phyloP scores from a whole-genome alignment of 495 filamentous ascomycete species.

The Aspergillus ellipticus region DNA sequence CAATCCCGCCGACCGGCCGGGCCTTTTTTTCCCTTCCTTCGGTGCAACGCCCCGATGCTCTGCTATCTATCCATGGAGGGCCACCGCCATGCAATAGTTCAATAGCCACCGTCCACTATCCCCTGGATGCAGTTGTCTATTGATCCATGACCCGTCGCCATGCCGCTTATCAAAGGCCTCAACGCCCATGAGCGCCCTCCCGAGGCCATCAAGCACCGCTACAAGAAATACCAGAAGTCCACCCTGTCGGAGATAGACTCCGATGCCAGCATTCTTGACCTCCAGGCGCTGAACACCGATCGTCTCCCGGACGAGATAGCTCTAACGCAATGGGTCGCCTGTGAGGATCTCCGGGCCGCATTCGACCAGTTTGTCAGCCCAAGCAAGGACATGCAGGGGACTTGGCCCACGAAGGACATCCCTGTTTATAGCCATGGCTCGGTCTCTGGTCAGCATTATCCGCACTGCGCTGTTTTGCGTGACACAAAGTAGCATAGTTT shows the following conservation, averaged over 20 bases:
- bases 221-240: slow-evolving; percentile 60
- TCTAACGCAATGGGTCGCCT: slow-evolving; percentile 28
- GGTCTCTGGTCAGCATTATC: slow-evolving; percentile 35
- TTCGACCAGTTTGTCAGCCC: slow-evolving; percentile 32
- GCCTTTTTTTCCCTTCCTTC: too few relatives aligned
- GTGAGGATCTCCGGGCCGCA: slow-evolving; percentile 29
- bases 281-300: slow-evolving; percentile 32
- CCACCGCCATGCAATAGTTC: background rate
- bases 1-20: too few relatives aligned
- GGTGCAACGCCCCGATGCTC: too few relatives aligned
- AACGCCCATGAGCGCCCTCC: slow-evolving; percentile 71
- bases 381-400: slow-evolving; percentile 21
- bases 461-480: background rate
- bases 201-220: slow-evolving; percentile 55
- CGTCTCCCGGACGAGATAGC: slow-evolving; percentile 25
- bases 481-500: slow-evolving; percentile 1
- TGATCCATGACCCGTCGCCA: background rate
- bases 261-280: slow-evolving; percentile 50
- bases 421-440: slow-evolving; percentile 45
- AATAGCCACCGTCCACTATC: background rate
- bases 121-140: background rate
- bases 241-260: slow-evolving; percentile 37
- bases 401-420: slow-evolving; percentile 29
- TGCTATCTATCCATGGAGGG: too few relatives aligned
- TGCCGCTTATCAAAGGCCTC: slow-evolving; percentile 47